These are phyloP conservation scores for Sugiyamaella japonica DNA, from an alignment of 1,139 yeast genomes.

Conservation along the genomic window DNA sequence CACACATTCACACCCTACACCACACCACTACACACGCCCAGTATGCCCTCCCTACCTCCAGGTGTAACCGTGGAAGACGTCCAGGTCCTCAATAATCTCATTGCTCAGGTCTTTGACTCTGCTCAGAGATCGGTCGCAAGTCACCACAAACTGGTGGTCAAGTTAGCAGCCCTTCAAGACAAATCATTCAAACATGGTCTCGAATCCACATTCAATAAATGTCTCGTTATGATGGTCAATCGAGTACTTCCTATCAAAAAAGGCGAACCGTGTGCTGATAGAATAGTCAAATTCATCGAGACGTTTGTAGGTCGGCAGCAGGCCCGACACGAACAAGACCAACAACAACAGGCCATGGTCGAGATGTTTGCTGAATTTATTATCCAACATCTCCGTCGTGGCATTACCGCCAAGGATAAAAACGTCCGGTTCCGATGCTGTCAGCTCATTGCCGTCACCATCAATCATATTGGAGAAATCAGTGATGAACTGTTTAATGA, in stretches of 20 bases:
- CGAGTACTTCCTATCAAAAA: conserved; percentile 67
- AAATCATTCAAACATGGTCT: conserved; percentile 54
- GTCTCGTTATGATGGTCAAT: conserved; percentile 61
- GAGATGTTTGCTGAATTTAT: conserved; percentile 58
- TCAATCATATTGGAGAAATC: conserved; percentile 72
- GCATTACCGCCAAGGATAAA: conserved; percentile 73
- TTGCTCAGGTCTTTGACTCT: conserved; percentile 75
- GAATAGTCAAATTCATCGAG: conserved; percentile 72
- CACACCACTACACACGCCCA: not conserved
- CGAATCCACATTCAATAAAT: conserved; percentile 58
- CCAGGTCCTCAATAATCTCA: conserved; percentile 22
- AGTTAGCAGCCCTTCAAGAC: conserved; percentile 58
- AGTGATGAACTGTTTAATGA: conserved; percentile 70
- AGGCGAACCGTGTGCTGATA: conserved; percentile 71
- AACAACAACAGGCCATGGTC: conserved; percentile 43
- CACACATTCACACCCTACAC: not conserved
- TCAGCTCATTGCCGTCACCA: conserved; percentile 71
- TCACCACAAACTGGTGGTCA: conserved; percentile 70
- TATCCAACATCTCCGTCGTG: conserved; percentile 67
- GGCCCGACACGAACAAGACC: conserved; percentile 27
- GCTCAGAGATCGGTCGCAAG: conserved; percentile 74
- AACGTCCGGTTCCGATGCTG: conserved; percentile 79
- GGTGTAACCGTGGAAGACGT: conserved; percentile 29
- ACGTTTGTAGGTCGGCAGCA: conserved; percentile 51
- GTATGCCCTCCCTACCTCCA: conserved; percentile 19